Evolutionary conservation across 495 filamentous ascomycete species (phyloP).

Genomic region (Xylaria flabelliformis): DNA sequence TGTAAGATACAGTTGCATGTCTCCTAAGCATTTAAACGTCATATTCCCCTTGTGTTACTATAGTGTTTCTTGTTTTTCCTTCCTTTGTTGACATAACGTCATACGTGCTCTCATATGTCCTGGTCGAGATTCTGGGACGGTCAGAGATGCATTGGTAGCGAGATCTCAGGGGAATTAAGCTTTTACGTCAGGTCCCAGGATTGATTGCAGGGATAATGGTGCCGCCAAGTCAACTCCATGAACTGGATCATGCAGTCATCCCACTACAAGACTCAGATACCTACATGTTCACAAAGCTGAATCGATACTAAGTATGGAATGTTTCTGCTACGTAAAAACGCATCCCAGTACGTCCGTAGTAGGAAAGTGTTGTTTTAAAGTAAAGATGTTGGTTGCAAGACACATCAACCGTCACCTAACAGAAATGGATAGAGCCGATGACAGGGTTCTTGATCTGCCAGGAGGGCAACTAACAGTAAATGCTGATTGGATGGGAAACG

Average conservation of each 20-base stretch:
- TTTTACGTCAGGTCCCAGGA: neutral
- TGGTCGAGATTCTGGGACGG: neutral
- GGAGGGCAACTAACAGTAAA: neutral
- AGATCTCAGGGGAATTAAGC: neutral
- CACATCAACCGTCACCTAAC: neutral
- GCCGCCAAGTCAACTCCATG: neutral
- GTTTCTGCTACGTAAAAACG: neutral
- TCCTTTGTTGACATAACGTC: neutral
- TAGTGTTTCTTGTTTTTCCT: neutral
- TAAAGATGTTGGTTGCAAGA: neutral
- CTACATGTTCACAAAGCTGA: neutral
- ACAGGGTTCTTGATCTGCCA: neutral
- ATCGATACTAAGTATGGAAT: neutral
- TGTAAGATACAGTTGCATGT: neutral
- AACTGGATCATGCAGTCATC: neutral
- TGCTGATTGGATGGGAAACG: constrained; percentile 23
- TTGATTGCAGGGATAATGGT: neutral
- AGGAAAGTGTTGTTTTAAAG: neutral
- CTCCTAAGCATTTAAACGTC: neutral
- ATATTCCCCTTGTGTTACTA: neutral
- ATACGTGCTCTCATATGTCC: neutral
- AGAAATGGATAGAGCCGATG: neutral
- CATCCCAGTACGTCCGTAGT: neutral
- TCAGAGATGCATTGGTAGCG: neutral
- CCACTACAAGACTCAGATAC: neutral